Evolutionary conservation across 805 yeast species (phyloP).

Genomic region (Wickerhamiella shivajii): DNA sequence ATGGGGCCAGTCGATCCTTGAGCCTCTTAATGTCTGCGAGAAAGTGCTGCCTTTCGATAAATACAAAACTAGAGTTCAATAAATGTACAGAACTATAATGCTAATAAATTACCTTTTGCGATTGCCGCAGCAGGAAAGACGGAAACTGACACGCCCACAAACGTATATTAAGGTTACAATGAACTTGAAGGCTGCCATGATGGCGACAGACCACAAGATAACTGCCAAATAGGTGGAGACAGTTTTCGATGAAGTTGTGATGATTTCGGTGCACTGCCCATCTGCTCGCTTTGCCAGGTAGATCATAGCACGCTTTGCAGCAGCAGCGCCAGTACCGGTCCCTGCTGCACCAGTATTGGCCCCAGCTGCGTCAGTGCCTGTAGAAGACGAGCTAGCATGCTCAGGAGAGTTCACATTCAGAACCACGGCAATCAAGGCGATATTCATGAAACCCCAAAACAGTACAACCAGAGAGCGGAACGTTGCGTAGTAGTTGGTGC

Average conservation of each 20-base stretch:
- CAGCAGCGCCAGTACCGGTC: constrained; percentile 18
- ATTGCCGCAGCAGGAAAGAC: constrained; percentile 5
- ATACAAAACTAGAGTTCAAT: constrained; percentile 2
- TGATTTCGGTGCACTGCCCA: constrained; percentile 17
- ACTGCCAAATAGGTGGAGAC: constrained; percentile 54
- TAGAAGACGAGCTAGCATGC: constrained; percentile 22
- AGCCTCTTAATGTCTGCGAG: no score
- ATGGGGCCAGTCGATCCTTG: no score
- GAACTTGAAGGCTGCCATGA: constrained; percentile 71
- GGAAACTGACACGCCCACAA: constrained; percentile 8
- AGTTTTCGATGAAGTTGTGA: constrained; percentile 23
- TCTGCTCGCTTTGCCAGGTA: constrained; percentile 7
- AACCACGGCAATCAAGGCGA: constrained; percentile 67
- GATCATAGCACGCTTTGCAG: constrained; percentile 2
- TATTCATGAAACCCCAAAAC: constrained; percentile 78
- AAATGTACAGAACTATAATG: neutral
- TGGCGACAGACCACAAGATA: constrained; percentile 86
- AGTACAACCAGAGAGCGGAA: constrained; percentile 81
- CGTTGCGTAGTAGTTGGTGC: constrained; percentile 76
- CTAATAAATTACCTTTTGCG: neutral
- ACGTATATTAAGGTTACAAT: constrained; percentile 57
- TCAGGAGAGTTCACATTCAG: constrained; percentile 46
- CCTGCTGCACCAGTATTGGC: constrained; percentile 11
- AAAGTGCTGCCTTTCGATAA: no score
- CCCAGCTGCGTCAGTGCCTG: constrained; percentile 8